Evolutionary conservation across 1,284 basidiomycete species (phyloP).

Genomic region (Moniliella sp.): DNA sequence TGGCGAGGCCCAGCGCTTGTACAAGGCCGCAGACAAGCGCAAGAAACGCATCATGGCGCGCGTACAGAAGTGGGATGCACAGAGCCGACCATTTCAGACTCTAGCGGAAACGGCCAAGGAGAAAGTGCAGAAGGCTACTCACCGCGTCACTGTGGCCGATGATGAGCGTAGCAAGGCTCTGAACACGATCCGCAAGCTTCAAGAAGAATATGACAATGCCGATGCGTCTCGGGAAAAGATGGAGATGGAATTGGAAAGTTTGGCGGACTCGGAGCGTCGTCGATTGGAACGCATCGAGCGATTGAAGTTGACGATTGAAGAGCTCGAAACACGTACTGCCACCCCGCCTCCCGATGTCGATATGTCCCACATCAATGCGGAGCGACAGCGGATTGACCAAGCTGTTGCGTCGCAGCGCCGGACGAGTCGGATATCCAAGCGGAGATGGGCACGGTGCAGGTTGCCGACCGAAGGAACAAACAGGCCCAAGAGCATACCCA

Average conservation of each 20-base stretch:
- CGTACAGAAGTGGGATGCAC: too few species aligned
- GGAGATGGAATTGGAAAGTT: neutral
- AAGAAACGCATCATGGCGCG: conserved; percentile 3
- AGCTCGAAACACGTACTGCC: conserved; percentile 5
- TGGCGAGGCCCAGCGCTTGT: too few species aligned
- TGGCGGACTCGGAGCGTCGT: neutral
- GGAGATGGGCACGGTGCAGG: conserved; percentile 49
- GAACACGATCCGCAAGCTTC: neutral
- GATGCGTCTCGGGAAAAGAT: neutral
- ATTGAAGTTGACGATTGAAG: conserved; percentile 1
- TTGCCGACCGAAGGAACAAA: conserved; percentile 55
- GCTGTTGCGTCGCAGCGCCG: conserved; percentile 7
- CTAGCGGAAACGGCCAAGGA: too few species aligned
- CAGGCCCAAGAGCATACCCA: conserved; percentile 36
- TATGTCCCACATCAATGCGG: conserved; percentile 7
- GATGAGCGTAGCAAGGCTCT: neutral
- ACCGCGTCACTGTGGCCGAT: conserved; percentile 12
- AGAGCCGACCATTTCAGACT: too few species aligned
- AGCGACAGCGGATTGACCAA: conserved; percentile 11
- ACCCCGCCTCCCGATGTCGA: conserved; percentile 5
- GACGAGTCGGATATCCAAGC: conserved; percentile 40
- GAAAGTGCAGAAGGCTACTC: too few species aligned
- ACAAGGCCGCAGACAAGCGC: conserved; percentile 7
- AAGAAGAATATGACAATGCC: neutral
- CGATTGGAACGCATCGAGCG: neutral